Conservation (phyloP, 2,329 filamentous ascomycete genomes). For the Chalaropsis ovoidea region DNA sequence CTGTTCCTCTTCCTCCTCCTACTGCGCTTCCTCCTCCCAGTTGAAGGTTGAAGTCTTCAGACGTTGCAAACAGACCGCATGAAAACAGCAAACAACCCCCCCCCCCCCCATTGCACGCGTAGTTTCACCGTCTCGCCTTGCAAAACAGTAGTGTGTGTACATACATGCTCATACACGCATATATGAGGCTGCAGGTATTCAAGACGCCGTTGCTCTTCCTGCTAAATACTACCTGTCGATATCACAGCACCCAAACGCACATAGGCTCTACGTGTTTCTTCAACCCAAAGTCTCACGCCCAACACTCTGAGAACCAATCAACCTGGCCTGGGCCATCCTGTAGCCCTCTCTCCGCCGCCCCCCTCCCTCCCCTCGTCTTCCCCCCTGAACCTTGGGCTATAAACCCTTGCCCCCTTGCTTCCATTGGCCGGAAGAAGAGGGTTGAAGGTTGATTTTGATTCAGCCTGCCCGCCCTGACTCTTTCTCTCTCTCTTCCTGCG, state of each 20-base stretch:
- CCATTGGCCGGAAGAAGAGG: background rate
- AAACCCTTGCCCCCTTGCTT: background rate
- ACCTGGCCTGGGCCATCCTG: background rate
- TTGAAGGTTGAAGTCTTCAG: background rate
- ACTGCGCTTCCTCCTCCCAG: background rate
- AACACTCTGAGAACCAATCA: background rate
- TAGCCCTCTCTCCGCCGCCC: background rate
- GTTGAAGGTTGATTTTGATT: background rate
- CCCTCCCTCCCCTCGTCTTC: background rate
- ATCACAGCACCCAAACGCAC: background rate
- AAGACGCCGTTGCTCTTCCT: background rate
- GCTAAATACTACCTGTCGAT: background rate
- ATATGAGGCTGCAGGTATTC: background rate
- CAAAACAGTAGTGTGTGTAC: background rate
- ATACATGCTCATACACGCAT: background rate
- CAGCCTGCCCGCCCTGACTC: background rate
- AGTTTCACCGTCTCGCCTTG: constrained; percentile 5
- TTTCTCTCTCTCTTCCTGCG: background rate
- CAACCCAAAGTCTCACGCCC: constrained; percentile 5
- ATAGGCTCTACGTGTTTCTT: background rate
- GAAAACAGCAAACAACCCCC: too few species aligned
- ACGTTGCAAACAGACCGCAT: background rate
- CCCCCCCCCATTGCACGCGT: too few species aligned
- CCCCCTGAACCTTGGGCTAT: background rate
- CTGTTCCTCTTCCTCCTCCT: background rate